These are phyloP conservation scores for Hygrocybe coccinea DNA, from an alignment of 768 basidiomycete genomes.

Conservation along the genomic window DNA sequence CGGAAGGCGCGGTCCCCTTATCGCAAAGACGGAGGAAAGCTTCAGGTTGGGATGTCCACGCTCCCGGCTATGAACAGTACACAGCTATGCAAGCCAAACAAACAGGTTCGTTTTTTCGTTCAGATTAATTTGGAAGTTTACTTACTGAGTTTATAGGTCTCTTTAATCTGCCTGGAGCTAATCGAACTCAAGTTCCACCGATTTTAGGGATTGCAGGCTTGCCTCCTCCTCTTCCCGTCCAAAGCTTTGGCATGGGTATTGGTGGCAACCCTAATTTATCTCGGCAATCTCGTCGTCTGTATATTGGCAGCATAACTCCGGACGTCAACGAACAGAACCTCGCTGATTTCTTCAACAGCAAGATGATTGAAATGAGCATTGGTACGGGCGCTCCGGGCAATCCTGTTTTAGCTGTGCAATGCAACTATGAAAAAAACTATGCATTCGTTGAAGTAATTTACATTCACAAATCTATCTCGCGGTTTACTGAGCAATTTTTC, in stretches of 20 bases:
- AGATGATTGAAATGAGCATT: conserved; percentile 90
- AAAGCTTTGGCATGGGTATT: conserved; percentile 82
- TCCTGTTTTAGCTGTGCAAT: conserved; percentile 88
- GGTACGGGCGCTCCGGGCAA: conserved; percentile 82
- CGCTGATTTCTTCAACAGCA: conserved; percentile 89
- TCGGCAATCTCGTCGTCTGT: conserved; percentile 89
- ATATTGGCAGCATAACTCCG: conserved; percentile 94
- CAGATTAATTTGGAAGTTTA: conserved; percentile 3
- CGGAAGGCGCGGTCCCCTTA: conserved; percentile 74
- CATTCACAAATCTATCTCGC: conserved; percentile 2
- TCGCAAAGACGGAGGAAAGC: conserved; percentile 85
- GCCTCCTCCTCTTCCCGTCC: conserved; percentile 78
- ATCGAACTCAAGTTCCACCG: conserved; percentile 80
- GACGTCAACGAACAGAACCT: conserved; percentile 92
- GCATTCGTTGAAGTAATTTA: conserved; percentile 87
- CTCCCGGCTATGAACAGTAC: conserved; percentile 92
- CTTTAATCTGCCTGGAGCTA: conserved; percentile 94
- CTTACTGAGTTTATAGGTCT: conserved; percentile 51
- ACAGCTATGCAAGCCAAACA: conserved; percentile 97
- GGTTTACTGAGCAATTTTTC: conserved; percentile 7
- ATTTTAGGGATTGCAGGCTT: conserved; percentile 78
- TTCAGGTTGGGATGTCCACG: conserved; percentile 95
- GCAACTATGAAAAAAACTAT: conserved; percentile 98
- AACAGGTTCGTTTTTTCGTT: conserved; percentile 58
- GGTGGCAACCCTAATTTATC: conserved; percentile 84